Evolutionary conservation across 169 alveolate genomes (phyloP).

Genomic region (Neospora caninum): DNA sequence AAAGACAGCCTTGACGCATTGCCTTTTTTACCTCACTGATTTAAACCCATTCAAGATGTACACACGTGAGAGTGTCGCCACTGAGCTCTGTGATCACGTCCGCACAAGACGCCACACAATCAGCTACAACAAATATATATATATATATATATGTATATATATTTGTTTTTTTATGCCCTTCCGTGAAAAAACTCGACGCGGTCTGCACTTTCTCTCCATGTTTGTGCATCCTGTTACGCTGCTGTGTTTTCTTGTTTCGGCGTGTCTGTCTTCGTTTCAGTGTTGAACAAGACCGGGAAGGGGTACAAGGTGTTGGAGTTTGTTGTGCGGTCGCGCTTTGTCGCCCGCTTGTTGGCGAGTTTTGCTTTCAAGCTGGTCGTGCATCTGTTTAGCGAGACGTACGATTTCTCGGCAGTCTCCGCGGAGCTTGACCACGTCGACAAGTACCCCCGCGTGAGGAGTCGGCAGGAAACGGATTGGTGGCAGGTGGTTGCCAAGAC

Average conservation of each 20-base stretch:
- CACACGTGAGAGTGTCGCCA: too few species aligned
- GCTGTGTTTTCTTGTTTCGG: too few species aligned
- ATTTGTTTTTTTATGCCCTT: too few species aligned
- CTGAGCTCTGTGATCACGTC: too few species aligned
- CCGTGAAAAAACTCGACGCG: too few species aligned
- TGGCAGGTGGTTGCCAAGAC: background rate
- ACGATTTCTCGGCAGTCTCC: background rate
- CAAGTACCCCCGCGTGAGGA: background rate
- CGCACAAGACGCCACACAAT: too few species aligned
- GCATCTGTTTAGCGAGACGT: background rate
- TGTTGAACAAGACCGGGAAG: background rate
- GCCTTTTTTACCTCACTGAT: too few species aligned
- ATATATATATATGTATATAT: too few species aligned
- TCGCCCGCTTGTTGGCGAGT: background rate
- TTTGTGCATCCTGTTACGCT: background rate
- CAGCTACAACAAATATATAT: too few species aligned
- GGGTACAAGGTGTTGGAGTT: background rate
- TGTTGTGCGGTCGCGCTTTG: background rate
- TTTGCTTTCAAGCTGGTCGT: background rate
- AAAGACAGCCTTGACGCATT: too few species aligned
- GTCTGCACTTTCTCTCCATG: background rate
- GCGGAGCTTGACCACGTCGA: background rate
- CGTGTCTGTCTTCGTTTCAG: background rate
- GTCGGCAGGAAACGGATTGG: background rate
- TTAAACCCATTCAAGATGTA: too few species aligned